Evolutionary conservation across 75 land plant genomes (phyloP).

Genomic region (Sequoiadendron giganteum): DNA sequence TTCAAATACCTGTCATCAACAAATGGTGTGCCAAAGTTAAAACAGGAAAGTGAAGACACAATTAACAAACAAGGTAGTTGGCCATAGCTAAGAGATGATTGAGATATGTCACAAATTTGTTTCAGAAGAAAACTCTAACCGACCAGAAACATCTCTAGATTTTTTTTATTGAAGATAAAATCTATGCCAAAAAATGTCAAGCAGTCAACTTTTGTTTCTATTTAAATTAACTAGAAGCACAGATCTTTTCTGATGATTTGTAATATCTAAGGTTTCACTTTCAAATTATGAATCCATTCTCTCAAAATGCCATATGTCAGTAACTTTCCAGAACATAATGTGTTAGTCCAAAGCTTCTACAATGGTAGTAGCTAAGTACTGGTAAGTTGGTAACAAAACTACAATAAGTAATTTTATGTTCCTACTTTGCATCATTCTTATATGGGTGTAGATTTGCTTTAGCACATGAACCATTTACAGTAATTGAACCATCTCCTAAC

Average conservation of each 20-base stretch:
- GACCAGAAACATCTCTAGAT: not conserved
- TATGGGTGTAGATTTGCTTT: not conserved
- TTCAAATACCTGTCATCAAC: constrained; percentile 67
- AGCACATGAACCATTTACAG: not conserved
- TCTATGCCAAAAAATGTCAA: not conserved
- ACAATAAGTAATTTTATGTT: not conserved
- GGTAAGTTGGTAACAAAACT: not conserved
- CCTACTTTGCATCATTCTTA: not conserved
- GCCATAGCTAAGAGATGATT: not conserved
- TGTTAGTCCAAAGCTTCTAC: not conserved
- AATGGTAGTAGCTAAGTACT: not conserved
- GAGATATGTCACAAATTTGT: not conserved
- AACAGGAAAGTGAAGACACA: not conserved
- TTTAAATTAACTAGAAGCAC: not conserved
- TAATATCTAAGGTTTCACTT: too few species aligned
- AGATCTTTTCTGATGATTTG: not conserved
- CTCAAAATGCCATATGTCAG: not conserved
- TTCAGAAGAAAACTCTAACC: not conserved
- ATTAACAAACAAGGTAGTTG: not conserved
- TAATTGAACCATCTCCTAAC: not conserved
- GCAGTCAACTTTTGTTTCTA: not conserved
- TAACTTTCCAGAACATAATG: not conserved
- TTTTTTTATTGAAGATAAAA: not conserved
- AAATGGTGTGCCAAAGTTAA: not conserved
- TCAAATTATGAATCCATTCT: not conserved